Evolutionary conservation across 495 filamentous ascomycete species (phyloP), one percentile per base, ranked within the genome.

Genomic region (Talaromyces thailandensis): DNA sequence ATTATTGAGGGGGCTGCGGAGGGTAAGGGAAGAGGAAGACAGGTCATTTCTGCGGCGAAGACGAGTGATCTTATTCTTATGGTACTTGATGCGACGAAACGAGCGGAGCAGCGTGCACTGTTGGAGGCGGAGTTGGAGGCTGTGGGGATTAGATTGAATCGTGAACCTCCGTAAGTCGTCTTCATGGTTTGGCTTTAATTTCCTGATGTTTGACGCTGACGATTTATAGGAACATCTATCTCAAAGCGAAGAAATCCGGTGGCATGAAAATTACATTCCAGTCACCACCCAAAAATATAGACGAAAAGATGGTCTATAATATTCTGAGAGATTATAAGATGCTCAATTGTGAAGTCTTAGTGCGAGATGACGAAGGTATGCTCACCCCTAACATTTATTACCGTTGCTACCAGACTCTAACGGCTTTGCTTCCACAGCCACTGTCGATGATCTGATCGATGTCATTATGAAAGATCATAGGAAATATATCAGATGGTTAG

Each of bases 231-330:
- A 98, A 99, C 71, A 99, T 99, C 74, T 98, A 98, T 71, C 82
- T 99, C n/a, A 99, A 99, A 71, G 77, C 76, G 14, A 99, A 99
- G 76, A 98, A 96, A 70, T 91, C 95, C 6, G 95, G 95, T 55
- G 95, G 95, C 37, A 92, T 98, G 91, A 99, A 98, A 74, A 96
- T 98, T 71, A 97, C 88, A 9, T 99, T 99, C 76, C 88, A 91
- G 64, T 78, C 85, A 31, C 88, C 93, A 6, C 93, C 95, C 7
- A 97, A 96, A 70, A 76, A 86, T 60, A 75, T 99, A 52, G 94
- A 98, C 70, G 95, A 98, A 77, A 97, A 95, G 79, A 96, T 98
- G 86, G 83, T 98, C 64, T 94, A 85, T 76, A 96, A 94, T 76
- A 96, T 99, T 69, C 79, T 98, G 35, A 88, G 91, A 58, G 95